A percentile compares a stretch with the other conserved stretches of the same genome.
phyloP scores from a whole-genome alignment of 768 basidiomycete genomes.

The Symmetrospora coprosmae region DNA sequence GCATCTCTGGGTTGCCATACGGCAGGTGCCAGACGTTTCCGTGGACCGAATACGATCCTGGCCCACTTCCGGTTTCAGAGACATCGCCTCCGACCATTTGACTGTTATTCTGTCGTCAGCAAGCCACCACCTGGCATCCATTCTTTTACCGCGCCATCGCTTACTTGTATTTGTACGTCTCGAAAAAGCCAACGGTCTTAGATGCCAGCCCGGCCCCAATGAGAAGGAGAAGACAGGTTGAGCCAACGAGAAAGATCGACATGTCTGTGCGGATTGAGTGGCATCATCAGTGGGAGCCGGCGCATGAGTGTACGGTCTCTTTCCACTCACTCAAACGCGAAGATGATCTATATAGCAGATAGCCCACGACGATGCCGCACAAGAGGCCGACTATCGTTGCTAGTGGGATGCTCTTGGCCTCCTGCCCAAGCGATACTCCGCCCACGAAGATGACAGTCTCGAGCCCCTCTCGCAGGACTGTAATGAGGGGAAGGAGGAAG shows the following conservation, averaged over 20 bases:
- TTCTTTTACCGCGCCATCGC: too few species aligned
- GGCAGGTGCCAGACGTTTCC: conserved; percentile 30
- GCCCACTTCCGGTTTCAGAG: conserved; percentile 47
- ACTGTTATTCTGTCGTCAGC: too few species aligned
- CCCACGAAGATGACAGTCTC: conserved; percentile 25
- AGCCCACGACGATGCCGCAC: conserved; percentile 57
- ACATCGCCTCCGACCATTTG: conserved; percentile 52
- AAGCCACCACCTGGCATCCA: too few species aligned
- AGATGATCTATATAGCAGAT: conserved; percentile 31
- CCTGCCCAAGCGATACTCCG: conserved; percentile 58
- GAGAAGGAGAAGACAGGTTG: conserved; percentile 80
- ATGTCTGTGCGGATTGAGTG: conserved; percentile 50
- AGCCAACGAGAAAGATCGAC: conserved; percentile 71
- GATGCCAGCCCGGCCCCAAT: conserved; percentile 90
- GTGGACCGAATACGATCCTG: conserved; percentile 49
- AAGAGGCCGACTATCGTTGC: conserved; percentile 74
- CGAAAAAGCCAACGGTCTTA: conserved; percentile 57
- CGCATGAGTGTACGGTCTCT: background rate
- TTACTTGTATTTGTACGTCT: conserved; percentile 57
- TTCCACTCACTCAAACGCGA: background rate
- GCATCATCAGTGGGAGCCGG: conserved; percentile 50
- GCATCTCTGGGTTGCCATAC: conserved; percentile 47
- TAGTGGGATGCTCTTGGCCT: conserved; percentile 73
- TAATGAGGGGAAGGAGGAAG: conserved; percentile 77
- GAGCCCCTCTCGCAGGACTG: conserved; percentile 49